A percentile compares a stretch with the other conserved stretches of the same genome.
These are phyloP conservation scores for Leccinum brunneo-olivaceum DNA, from an alignment of 1,284 basidiomycete genomes.

Conservation along the genomic window DNA sequence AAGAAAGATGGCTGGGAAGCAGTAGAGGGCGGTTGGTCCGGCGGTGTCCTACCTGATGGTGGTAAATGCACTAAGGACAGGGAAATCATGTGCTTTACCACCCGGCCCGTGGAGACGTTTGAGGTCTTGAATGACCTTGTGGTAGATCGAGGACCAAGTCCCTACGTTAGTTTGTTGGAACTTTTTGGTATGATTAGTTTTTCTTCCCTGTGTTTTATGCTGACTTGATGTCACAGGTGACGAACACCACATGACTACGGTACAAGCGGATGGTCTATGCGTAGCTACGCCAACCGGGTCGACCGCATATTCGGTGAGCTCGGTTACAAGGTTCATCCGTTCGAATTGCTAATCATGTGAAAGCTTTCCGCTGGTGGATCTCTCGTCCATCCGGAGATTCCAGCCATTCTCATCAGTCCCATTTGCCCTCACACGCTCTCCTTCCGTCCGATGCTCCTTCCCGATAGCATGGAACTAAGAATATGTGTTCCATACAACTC, in stretches of 20 bases:
- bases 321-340: not conserved
- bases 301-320: constrained; percentile 88
- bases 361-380: constrained; percentile 96
- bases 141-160: constrained; percentile 96
- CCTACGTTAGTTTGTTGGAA: constrained; percentile 94
- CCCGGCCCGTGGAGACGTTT: constrained; percentile 92
- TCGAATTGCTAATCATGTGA: constrained; percentile 12
- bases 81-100: constrained; percentile 98
- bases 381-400: constrained; percentile 96
- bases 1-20: constrained; percentile 92
- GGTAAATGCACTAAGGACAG: constrained; percentile 69
- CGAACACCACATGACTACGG: constrained; percentile 98
- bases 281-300: constrained; percentile 97
- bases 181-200: constrained; percentile 73
- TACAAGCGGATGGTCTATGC: constrained; percentile 95
- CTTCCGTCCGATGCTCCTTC: constrained; percentile 97
- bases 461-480: constrained; percentile 97
- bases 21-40: constrained; percentile 69
- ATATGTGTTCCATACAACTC: constrained; percentile 99
- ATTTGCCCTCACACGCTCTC: constrained; percentile 98
- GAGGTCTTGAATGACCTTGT: constrained; percentile 98
- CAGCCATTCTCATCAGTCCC: constrained; percentile 92
- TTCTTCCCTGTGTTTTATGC: not conserved
- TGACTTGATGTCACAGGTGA: constrained; percentile 58
- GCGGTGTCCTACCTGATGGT: constrained; percentile 35